Evolutionary conservation across 2,329 filamentous ascomycete genomes (phyloP).

Genomic region (Dactylellina drechsleri): DNA sequence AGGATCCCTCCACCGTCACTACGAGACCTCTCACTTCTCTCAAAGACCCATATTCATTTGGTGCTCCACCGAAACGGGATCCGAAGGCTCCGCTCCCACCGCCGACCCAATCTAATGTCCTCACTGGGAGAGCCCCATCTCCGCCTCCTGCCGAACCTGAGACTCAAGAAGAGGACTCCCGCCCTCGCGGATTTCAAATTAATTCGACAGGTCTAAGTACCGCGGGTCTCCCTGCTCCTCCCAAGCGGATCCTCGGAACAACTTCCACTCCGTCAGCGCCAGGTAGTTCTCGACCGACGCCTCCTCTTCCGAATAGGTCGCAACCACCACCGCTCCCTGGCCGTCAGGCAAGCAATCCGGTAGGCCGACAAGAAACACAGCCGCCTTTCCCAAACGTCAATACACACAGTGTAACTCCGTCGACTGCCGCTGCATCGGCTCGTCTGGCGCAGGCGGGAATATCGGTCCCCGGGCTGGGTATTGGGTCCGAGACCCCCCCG

Average conservation of each 20-base stretch:
- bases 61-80: constrained; percentile 78
- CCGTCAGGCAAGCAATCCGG: constrained; percentile 57
- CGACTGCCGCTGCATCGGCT: constrained; percentile 67
- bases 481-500: constrained; percentile 65
- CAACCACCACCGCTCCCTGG: constrained; percentile 59
- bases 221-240: constrained; percentile 75
- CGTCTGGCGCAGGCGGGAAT: constrained; percentile 79
- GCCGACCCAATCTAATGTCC: constrained; percentile 22
- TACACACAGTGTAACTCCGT: constrained; percentile 55
- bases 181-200: constrained; percentile 73
- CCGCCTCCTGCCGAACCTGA: constrained; percentile 61
- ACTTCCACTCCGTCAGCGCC: constrained; percentile 52
- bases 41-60: constrained; percentile 80
- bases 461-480: constrained; percentile 80
- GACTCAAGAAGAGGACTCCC: constrained; percentile 61
- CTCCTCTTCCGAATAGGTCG: constrained; percentile 50
- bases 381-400: constrained; percentile 58
- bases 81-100: constrained; percentile 63
- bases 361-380: constrained; percentile 59
- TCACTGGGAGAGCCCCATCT: constrained; percentile 52
- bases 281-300: constrained; percentile 55
- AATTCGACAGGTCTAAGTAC: constrained; percentile 78
- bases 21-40: constrained; percentile 74
- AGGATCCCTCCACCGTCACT: constrained; percentile 62
- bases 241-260: constrained; percentile 62